Conservation (phyloP, 768 basidiomycete genomes). For the Mycena rebaudengoi region DNA sequence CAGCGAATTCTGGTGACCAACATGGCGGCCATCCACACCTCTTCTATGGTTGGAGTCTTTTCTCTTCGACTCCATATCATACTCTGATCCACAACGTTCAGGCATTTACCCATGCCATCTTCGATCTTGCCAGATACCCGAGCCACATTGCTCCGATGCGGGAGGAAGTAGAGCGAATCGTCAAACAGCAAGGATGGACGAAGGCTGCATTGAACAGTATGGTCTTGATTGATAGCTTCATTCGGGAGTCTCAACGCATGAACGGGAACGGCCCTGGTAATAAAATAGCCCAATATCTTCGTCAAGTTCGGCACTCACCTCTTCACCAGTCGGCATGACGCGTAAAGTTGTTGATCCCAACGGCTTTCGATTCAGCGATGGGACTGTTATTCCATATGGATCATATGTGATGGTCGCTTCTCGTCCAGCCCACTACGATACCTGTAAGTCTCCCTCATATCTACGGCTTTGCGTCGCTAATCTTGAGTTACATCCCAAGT, state of each 20-base stretch:
- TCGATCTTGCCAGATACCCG: conserved; percentile 1
- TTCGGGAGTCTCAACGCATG: conserved; percentile 8
- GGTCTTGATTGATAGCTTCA: conserved; percentile 4
- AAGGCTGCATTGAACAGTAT: neutral
- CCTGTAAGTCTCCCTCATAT: neutral
- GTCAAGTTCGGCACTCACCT: neutral
- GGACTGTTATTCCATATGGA: conserved; percentile 44
- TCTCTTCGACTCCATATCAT: too few relatives aligned
- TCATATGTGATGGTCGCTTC: conserved; percentile 29
- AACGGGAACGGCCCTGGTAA: neutral
- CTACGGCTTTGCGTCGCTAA: neutral
- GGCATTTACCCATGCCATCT: conserved; percentile 8
- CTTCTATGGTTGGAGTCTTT: too few relatives aligned
- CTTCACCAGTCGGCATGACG: conserved; percentile 30
- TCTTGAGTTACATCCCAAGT: neutral
- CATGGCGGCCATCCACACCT: neutral
- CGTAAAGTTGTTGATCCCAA: conserved; percentile 36
- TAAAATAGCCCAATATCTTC: neutral
- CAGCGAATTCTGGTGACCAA: neutral
- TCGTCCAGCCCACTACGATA: neutral
- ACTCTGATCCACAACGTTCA: neutral
- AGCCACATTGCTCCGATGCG: neutral
- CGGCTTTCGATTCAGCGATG: conserved; percentile 45
- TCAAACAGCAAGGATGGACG: neutral
- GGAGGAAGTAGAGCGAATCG: neutral